A percentile compares a stretch with the other conserved stretches of the same genome.
These are phyloP conservation scores for Alternaria infectoria DNA, from an alignment of 2,329 filamentous ascomycete species.

Conservation along the genomic window DNA sequence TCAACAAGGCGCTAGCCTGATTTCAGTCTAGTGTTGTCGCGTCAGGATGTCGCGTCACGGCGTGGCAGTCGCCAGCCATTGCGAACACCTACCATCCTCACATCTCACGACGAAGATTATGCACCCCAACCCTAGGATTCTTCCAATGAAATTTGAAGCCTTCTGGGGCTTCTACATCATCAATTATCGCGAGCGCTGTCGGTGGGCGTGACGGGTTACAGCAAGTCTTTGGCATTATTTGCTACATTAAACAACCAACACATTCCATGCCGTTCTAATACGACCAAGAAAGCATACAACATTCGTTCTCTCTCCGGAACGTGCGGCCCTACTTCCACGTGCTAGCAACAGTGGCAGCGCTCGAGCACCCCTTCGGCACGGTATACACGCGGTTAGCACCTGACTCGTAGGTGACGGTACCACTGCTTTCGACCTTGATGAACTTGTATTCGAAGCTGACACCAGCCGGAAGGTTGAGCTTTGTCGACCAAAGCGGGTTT, in stretches of 20 bases:
- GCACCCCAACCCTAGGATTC: fast-evolving
- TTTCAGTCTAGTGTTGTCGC: not conserved
- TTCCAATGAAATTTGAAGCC: fast-evolving
- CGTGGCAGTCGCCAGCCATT: not conserved
- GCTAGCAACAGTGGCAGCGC: constrained; percentile 21
- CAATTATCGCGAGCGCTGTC: not conserved
- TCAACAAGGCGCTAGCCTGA: not conserved
- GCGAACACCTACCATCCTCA: not conserved
- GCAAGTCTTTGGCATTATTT: not conserved
- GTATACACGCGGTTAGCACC: constrained; percentile 51
- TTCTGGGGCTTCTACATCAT: no score
- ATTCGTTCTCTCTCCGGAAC: no score
- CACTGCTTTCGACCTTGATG: constrained; percentile 54
- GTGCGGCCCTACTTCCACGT: constrained; percentile 28
- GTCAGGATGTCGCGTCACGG: not conserved
- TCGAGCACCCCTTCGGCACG: constrained; percentile 31
- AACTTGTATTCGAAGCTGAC: constrained; percentile 56
- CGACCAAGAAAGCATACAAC: not conserved
- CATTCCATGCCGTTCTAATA: not conserved
- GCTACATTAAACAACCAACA: not conserved
- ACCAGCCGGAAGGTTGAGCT: constrained; percentile 51
- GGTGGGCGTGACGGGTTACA: not conserved
- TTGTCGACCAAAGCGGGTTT: constrained; percentile 55
- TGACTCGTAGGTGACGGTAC: constrained; percentile 55
- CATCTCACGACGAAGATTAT: not conserved